These are phyloP conservation scores for Starmerella stellata DNA, from an alignment of 805 yeast genomes.

Conservation along the genomic window DNA sequence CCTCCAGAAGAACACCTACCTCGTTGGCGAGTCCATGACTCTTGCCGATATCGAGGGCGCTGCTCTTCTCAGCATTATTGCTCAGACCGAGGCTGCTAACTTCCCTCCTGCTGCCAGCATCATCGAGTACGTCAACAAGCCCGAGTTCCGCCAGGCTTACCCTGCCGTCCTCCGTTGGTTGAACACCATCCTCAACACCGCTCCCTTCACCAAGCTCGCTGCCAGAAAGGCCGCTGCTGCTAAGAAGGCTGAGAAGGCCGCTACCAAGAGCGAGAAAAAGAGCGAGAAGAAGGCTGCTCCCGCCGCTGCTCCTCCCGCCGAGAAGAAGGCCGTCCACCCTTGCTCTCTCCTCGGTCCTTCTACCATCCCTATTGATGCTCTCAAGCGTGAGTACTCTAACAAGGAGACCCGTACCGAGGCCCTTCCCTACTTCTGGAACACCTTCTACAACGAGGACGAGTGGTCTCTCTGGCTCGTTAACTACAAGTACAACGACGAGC, in stretches of 20 bases:
- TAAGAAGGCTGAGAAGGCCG: slow-evolving; percentile 4
- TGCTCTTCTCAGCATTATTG: slow-evolving; percentile 32
- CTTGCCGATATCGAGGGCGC: slow-evolving; percentile 50
- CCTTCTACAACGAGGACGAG: slow-evolving; percentile 75
- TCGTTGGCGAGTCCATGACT: slow-evolving; percentile 51
- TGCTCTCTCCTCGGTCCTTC: slow-evolving; percentile 56
- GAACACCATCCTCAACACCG: slow-evolving; percentile 29
- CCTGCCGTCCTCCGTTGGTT: slow-evolving; percentile 58
- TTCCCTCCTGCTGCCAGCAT: background rate
- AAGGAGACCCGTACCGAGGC: slow-evolving; percentile 90
- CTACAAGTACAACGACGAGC: slow-evolving; percentile 95
- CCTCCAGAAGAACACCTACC: slow-evolving; percentile 43
- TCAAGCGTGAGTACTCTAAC: slow-evolving; percentile 94
- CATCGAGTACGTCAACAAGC: slow-evolving; percentile 6
- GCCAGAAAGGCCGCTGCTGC: slow-evolving; percentile 11
- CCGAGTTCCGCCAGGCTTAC: slow-evolving; percentile 38
- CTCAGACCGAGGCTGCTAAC: background rate
- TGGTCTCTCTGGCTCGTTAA: slow-evolving; percentile 91
- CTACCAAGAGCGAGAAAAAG: background rate
- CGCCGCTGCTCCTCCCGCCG: slow-evolving; percentile 29
- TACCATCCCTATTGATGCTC: slow-evolving; percentile 59
- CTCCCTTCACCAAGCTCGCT: slow-evolving; percentile 6
- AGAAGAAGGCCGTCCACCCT: slow-evolving; percentile 78
- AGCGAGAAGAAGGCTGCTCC: slow-evolving; percentile 18
- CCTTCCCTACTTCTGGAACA: slow-evolving; percentile 92